Evolutionary conservation across 495 filamentous ascomycete species (phyloP), one percentile per base, ranked within the genome.

Genomic region (Alectoria sarmentosa): DNA sequence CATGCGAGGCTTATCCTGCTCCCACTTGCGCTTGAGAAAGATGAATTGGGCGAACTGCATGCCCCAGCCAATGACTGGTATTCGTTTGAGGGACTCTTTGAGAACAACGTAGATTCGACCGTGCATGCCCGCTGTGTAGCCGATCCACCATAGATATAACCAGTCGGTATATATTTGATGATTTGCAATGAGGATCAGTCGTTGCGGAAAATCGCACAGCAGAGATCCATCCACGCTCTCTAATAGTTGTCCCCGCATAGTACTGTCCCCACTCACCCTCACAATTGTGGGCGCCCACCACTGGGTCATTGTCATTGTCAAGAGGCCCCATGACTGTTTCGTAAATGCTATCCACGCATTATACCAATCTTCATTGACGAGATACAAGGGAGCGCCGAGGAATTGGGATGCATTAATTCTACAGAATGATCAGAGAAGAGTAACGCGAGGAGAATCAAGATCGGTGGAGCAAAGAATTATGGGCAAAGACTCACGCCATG

Each of bases 101-200:
- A 93, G 75, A 69, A 94, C 91, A 67, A 94, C 92, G 74, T 86
- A 93, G 64, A 94, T 76, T 62, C 89, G 87, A n/a, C 90, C 90
- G 65, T 92, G 89, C 81, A 88, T 87, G 49, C 78, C 75, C 32
- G 86, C 82, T 32, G 90, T 86, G 67, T 93, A 94, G 30, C 86
- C 86, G 23, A 88, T 83, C 89, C 90, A 94, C 90, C 90, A 94
- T 17, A 94, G 78, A 71, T 94, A 94, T 15, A 93, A 73, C 90
- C 90, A 94, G 75, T 94, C 90, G 9, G 90, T 90, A 69, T 94
- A 94, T 58, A 94, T 82, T 81, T 92, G 89, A 72, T 94, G 90
- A 73, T 94, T 94, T 26, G 90, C 87, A 63, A 93, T 90, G 73
- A 94, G 77, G 57, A 94, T 77, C 75, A 92, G 76, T 55, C 90